Conservation (phyloP, 1,284 basidiomycete species). For the Amylostereum areolatum region DNA sequence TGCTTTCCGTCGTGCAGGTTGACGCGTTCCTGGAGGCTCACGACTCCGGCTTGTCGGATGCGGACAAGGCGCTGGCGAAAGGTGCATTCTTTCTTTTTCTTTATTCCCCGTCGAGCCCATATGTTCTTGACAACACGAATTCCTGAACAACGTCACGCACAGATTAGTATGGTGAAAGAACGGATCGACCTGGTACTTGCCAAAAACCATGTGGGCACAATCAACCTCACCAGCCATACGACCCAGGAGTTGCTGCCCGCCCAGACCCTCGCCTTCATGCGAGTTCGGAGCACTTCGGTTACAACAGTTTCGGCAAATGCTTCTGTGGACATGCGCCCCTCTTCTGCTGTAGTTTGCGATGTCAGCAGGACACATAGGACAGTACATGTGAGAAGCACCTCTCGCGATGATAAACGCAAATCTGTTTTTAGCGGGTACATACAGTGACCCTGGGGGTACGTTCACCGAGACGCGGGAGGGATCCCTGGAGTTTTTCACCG, state of each 20-base stretch:
- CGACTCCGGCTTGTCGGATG: slow-evolving; percentile 80
- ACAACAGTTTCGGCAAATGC: slow-evolving; percentile 21
- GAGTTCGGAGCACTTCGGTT: slow-evolving; percentile 16
- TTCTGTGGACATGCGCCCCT: slow-evolving; percentile 13
- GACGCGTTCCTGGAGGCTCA: slow-evolving; percentile 91
- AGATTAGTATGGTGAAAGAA: no score
- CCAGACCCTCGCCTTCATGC: slow-evolving; percentile 20
- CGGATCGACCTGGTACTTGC: no score
- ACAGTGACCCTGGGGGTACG: slow-evolving; percentile 21
- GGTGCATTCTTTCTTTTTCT: slow-evolving; percentile 32
- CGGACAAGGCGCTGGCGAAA: slow-evolving; percentile 79
- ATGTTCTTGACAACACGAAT: no score
- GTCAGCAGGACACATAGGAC: background rate
- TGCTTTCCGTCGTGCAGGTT: slow-evolving; percentile 37
- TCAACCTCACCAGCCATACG: slow-evolving; percentile 23
- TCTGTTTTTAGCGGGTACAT: slow-evolving; percentile 20
- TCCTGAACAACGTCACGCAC: no score
- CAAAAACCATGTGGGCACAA: slow-evolving; percentile 7
- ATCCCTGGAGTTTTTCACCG: slow-evolving; percentile 19
- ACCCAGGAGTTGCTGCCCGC: slow-evolving; percentile 14
- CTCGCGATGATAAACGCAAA: background rate
- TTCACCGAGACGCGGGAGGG: slow-evolving; percentile 10
- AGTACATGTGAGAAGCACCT: background rate
- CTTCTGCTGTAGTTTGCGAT: slow-evolving; percentile 6
- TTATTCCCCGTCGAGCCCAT: background rate